Evolutionary conservation across 768 basidiomycete species (phyloP), one percentile per base, ranked within the genome.

Genomic region (Boletus pseudo-olivaceus): DNA sequence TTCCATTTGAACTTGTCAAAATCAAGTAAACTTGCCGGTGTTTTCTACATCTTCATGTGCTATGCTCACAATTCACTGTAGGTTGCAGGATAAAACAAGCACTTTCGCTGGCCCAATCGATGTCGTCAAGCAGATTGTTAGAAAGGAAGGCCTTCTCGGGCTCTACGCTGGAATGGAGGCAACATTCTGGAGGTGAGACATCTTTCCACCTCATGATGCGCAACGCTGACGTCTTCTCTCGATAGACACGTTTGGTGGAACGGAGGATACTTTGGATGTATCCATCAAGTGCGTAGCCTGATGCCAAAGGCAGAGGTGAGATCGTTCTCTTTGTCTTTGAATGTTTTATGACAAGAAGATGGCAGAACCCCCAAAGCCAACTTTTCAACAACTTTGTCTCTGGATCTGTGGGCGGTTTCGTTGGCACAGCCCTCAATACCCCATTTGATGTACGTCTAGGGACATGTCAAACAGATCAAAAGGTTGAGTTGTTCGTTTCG

Each of bases 141-240:
- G 70, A 62, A 87, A 85, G 55, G 85, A 92, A 33, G 96, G 96
- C 29, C 47, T 89, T 5, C 73, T 98, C 0, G 95, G 93, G 19
- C 73, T 98, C 26, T 98, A 98, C 66, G 84, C 84, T 23, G 95
- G 97, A 34, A 95, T 98, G 89, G 97, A 98, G 68, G 83, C 93
- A 12, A 98, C 96, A 2, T 96, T 98, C 75, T 98, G 96, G 96
- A 82, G 95, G 91, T 90, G 17, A 39, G 19, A 26, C 14, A 23
- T 35, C 23, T 19, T 17, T 39, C n/a, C 14, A n/a, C 20, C 19
- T 15, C 3, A 29, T 40, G 34, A 19, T 14, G 29, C 45, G 17
- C 1, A 32, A 29, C 19, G 41, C n/a, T 52, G 30, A 62, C 7
- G 3, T 11, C 9, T 43, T 30, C 17, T 47, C 45, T 37, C 42